Conservation (phyloP, 2,329 filamentous ascomycete genomes). For the Harringtonia lauricola region DNA sequence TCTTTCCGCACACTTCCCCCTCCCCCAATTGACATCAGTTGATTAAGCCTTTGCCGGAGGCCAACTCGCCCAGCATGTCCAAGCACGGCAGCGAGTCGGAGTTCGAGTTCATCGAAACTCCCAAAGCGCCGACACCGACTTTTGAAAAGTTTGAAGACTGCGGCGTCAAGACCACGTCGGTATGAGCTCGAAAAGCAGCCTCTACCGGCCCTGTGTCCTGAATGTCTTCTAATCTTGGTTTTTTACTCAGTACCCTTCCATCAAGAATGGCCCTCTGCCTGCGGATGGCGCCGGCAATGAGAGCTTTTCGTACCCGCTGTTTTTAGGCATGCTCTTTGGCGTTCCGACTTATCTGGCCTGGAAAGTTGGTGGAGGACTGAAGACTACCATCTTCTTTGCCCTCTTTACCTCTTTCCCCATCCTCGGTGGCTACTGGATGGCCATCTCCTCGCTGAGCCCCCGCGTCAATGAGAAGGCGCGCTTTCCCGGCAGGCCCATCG, state of each 20-base stretch:
- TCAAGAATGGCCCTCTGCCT: constrained; percentile 89
- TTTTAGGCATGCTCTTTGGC: constrained; percentile 57
- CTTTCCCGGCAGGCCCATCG: constrained; percentile 75
- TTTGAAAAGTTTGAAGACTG: constrained; percentile 42
- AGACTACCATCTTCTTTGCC: constrained; percentile 80
- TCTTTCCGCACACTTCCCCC: neutral
- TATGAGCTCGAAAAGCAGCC: constrained; percentile 20
- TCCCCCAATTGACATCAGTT: constrained; percentile 2
- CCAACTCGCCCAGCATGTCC: constrained; percentile 28
- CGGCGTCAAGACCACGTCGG: constrained; percentile 43
- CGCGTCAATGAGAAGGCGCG: constrained; percentile 89
- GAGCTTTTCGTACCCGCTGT: constrained; percentile 73
- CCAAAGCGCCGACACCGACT: constrained; percentile 34
- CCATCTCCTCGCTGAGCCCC: constrained; percentile 69
- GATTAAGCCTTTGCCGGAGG: constrained; percentile 4
- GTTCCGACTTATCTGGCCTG: constrained; percentile 74
- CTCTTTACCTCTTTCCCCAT: constrained; percentile 70
- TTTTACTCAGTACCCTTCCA: constrained; percentile 60
- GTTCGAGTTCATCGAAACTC: constrained; percentile 56
- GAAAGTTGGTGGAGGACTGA: constrained; percentile 73
- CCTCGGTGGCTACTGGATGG: constrained; percentile 70
- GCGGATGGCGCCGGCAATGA: constrained; percentile 79
- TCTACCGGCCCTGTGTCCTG: neutral
- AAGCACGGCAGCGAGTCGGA: constrained; percentile 39
- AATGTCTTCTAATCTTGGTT: constrained; percentile 6